These are phyloP conservation scores for Entomortierella beljakovae DNA, from an alignment of 192 early-diverging fungal genomes.

Conservation along the genomic window DNA sequence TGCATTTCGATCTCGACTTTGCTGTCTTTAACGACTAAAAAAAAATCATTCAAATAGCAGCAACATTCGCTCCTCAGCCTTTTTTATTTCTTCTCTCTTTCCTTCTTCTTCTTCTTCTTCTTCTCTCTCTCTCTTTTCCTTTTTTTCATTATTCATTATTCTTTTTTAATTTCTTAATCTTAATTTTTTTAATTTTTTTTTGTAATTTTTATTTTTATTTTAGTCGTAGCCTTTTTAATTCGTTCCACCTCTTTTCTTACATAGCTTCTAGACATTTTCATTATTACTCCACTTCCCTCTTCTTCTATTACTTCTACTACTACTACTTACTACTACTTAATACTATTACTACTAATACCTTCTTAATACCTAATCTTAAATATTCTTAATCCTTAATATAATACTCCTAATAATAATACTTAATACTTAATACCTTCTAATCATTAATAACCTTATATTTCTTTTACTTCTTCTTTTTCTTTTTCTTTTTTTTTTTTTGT, in stretches of 20 bases:
- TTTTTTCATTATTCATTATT: neutral
- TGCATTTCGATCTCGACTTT: neutral
- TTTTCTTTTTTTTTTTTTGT: neutral
- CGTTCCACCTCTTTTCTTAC: neutral
- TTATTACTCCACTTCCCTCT: neutral
- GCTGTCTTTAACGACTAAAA: neutral
- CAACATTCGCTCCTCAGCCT: too few species aligned
- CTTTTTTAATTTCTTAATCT: neutral
- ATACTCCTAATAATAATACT: neutral
- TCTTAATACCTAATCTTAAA: too few species aligned
- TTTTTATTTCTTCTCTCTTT: too few species aligned
- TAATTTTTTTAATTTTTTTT: constrained; percentile 1
- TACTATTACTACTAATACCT: too few species aligned
- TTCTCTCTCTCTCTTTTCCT: neutral
- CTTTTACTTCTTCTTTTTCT: neutral
- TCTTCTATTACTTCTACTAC: neutral
- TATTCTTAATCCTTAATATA: neutral
- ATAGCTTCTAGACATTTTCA: neutral
- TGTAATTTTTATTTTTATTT: neutral
- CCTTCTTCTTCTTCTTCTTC: neutral
- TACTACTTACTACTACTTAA: too few species aligned
- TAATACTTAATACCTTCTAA: neutral
- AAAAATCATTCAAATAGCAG: neutral
- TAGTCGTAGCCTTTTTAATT: neutral
- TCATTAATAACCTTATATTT: neutral